These are phyloP conservation scores for Bombardia bombarda DNA, from an alignment of 495 filamentous ascomycete species.

Conservation along the genomic window DNA sequence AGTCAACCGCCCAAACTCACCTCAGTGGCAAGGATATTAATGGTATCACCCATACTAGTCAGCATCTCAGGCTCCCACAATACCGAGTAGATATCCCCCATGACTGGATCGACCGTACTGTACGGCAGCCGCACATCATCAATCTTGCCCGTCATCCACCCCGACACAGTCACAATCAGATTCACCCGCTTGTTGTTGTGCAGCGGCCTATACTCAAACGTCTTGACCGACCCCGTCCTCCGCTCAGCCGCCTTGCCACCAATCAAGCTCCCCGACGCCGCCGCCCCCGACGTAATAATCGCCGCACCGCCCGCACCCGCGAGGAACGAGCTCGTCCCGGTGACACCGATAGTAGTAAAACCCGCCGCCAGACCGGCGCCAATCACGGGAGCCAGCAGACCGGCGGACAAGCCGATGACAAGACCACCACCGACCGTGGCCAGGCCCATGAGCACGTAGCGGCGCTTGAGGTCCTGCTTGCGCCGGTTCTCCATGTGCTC, in stretches of 20 bases:
- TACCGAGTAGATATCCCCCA: constrained; percentile 97
- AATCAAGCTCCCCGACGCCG: constrained; percentile 78
- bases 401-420: constrained; percentile 92
- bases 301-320: constrained; percentile 90
- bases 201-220: constrained; percentile 92
- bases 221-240: constrained; percentile 82
- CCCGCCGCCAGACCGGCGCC: constrained; percentile 91
- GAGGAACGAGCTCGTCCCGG: constrained; percentile 80
- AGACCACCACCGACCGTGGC: constrained; percentile 93
- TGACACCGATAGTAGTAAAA: constrained; percentile 89
- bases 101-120: constrained; percentile 92
- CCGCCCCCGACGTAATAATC: constrained; percentile 83
- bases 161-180: constrained; percentile 88
- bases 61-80: constrained; percentile 99
- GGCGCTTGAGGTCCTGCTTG: constrained; percentile 69
- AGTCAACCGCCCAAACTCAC: constrained; percentile 37
- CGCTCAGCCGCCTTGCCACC: constrained; percentile 77
- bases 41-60: constrained; percentile 91
- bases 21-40: constrained; percentile 97
- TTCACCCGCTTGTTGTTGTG: constrained; percentile 98
- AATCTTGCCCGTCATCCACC: constrained; percentile 97
- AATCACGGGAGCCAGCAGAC: constrained; percentile 86
- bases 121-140: constrained; percentile 94
- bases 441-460: constrained; percentile 91
- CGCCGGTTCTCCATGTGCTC: constrained; percentile 86